Conservation (phyloP, 768 basidiomycete species). For the Serendipita indica region DNA sequence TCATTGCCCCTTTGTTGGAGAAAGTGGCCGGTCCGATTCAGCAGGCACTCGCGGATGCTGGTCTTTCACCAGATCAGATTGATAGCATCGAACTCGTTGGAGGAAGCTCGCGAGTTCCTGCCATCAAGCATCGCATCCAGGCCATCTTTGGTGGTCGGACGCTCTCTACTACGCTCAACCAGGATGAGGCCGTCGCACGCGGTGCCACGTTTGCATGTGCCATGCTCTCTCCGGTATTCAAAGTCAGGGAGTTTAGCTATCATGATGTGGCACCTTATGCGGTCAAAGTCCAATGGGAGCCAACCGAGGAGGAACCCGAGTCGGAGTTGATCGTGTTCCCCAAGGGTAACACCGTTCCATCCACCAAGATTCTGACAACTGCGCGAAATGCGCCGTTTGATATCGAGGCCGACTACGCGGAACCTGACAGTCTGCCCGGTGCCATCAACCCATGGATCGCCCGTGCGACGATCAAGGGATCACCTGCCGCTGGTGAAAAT, state of each 20-base stretch:
- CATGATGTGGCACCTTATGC: constrained; percentile 78
- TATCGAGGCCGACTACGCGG: constrained; percentile 71
- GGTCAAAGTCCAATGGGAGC: constrained; percentile 81
- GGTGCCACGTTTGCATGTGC: constrained; percentile 96
- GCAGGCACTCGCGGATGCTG: constrained; percentile 65
- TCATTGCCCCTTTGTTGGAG: constrained; percentile 61
- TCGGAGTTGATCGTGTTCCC: constrained; percentile 87
- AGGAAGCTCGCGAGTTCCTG: constrained; percentile 83
- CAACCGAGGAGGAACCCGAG: constrained; percentile 54
- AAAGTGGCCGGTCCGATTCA: constrained; percentile 64
- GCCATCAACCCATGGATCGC: constrained; percentile 74
- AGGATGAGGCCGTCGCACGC: constrained; percentile 92
- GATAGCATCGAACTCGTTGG: constrained; percentile 88
- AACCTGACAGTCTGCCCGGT: constrained; percentile 57
- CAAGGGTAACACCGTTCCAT: constrained; percentile 69
- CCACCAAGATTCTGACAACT: constrained; percentile 92
- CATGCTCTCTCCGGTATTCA: constrained; percentile 94
- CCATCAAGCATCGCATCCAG: constrained; percentile 78
- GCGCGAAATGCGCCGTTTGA: constrained; percentile 81
- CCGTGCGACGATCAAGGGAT: constrained; percentile 63
- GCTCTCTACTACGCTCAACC: constrained; percentile 89
- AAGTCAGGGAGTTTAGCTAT: constrained; percentile 86
- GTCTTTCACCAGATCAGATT: constrained; percentile 68
- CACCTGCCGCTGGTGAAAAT: constrained; percentile 49
- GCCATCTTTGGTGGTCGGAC: constrained; percentile 64